phyloP scores from a whole-genome alignment of 305 asterid genomes.

The Euphrasia arctica region DNA sequence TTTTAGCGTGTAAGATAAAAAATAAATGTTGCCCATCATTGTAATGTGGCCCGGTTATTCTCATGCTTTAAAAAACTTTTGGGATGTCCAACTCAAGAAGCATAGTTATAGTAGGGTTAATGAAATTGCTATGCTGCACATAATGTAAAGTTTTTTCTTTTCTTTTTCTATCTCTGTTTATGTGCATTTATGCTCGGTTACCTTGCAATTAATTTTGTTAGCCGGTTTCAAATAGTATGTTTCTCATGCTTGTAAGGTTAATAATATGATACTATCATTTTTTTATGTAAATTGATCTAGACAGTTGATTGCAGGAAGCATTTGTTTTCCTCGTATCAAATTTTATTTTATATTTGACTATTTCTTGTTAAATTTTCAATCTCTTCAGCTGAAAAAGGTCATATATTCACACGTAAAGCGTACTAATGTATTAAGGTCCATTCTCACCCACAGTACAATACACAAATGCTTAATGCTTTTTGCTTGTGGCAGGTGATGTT shows the following conservation, averaged over 20 bases:
- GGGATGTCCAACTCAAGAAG: too few species aligned
- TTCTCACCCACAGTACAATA: slow-evolving; percentile 3
- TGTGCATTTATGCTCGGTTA: neutral
- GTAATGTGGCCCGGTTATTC: too few species aligned
- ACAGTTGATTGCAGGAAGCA: neutral
- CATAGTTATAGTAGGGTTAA: too few species aligned
- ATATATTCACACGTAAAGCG: neutral
- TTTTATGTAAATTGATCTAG: too few species aligned
- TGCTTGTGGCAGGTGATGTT: slow-evolving; percentile 53
- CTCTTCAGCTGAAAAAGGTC: neutral
- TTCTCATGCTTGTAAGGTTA: neutral
- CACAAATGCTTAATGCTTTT: slow-evolving; percentile 4
- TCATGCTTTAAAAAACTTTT: too few species aligned
- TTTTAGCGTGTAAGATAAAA: too few species aligned
- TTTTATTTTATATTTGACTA: neutral
- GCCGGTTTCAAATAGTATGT: neutral
- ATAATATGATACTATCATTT: neutral
- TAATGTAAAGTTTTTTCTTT: neutral
- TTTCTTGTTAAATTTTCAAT: neutral
- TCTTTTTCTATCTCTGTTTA: neutral
- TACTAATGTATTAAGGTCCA: neutral
- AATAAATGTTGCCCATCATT: too few species aligned
- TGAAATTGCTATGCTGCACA: too few species aligned
- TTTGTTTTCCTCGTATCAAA: neutral
- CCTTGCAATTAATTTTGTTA: neutral